phyloP scores from a whole-genome alignment of 2,329 filamentous ascomycete genomes.

The Sarocladium strictum region DNA sequence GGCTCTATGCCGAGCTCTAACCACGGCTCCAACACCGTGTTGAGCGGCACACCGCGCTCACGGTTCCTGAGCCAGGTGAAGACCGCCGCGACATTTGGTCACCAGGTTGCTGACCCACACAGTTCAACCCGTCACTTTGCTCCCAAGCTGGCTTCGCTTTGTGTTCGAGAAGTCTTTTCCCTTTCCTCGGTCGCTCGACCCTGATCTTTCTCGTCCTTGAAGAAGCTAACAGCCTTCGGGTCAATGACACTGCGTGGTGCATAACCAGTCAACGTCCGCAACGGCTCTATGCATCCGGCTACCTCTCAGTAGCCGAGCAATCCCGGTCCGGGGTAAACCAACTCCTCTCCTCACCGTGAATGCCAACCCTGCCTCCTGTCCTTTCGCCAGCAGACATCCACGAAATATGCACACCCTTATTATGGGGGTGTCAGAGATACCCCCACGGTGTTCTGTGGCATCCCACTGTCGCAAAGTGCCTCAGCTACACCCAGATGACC shows the following conservation, averaged over 20 bases:
- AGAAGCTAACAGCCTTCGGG: background rate
- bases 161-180: background rate
- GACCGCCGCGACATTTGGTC: background rate
- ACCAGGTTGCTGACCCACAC: slow-evolving; percentile 1
- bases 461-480: slow-evolving; percentile 7
- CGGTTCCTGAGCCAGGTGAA: background rate
- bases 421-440: background rate
- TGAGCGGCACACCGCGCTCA: background rate
- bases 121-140: background rate
- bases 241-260: background rate
- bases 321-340: slow-evolving; percentile 2
- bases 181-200: background rate
- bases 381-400: background rate
- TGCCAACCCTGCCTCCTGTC: background rate
- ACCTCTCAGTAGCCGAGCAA: background rate
- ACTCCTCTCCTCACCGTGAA: background rate
- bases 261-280: background rate
- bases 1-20: background rate
- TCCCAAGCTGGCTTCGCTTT: background rate
- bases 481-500: slow-evolving; percentile 7
- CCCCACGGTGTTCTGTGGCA: background rate
- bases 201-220: background rate
- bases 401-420: background rate
- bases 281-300: slow-evolving; percentile 5
- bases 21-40: slow-evolving; percentile 2